phyloP scores from a whole-genome alignment of 2,329 filamentous ascomycete species.

The Clathrospora elynae region DNA sequence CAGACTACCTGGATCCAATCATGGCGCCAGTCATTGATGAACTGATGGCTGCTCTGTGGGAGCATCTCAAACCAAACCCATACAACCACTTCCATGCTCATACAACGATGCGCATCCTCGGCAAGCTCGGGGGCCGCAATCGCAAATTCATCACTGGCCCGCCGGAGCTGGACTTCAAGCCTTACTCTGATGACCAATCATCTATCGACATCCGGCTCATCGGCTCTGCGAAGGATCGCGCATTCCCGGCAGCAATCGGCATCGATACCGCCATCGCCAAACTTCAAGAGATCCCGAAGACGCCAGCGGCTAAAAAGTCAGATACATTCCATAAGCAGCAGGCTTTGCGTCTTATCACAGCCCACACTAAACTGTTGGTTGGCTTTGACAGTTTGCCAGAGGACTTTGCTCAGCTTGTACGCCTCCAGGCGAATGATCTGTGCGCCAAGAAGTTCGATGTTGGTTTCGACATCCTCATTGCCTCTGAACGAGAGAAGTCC shows the following conservation, averaged over 20 bases:
- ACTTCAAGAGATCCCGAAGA: constrained; percentile 77
- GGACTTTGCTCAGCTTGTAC: constrained; percentile 81
- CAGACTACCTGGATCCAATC: constrained; percentile 96
- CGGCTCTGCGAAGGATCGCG: constrained; percentile 84
- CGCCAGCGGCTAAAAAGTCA: constrained; percentile 63
- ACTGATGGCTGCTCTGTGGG: constrained; percentile 95
- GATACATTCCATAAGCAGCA: constrained; percentile 93
- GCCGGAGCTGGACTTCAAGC: constrained; percentile 79
- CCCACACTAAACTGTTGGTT: constrained; percentile 88
- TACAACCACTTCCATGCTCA: constrained; percentile 98
- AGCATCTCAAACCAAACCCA: constrained; percentile 89
- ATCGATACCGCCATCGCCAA: constrained; percentile 89
- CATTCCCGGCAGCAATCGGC: constrained; percentile 85
- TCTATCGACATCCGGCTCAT: constrained; percentile 89
- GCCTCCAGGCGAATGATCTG: constrained; percentile 87
- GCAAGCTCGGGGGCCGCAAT: constrained; percentile 94
- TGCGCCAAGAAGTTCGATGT: constrained; percentile 72
- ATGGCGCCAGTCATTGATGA: constrained; percentile 99
- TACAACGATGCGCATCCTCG: constrained; percentile 95
- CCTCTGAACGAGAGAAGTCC: constrained; percentile 79
- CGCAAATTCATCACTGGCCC: constrained; percentile 93
- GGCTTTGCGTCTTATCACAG: constrained; percentile 82
- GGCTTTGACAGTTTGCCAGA: constrained; percentile 88
- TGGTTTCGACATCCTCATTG: constrained; percentile 72
- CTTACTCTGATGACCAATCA: constrained; percentile 83